Conservation (phyloP, 2,329 filamentous ascomycete species). For the Colletotrichum coccodes region DNA sequence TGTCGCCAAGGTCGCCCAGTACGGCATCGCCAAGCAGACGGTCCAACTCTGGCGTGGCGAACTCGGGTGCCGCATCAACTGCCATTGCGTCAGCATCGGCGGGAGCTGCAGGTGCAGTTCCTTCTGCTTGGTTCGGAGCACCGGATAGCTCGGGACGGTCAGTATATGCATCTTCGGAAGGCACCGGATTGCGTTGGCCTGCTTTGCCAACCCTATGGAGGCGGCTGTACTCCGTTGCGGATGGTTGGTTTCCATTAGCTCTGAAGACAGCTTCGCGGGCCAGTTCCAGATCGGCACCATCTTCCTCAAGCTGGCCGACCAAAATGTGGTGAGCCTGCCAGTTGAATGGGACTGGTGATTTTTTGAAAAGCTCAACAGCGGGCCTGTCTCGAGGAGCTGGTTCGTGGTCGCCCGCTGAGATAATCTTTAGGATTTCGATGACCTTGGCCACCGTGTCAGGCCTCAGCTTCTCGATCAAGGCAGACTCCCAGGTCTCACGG, state of each 20-base stretch:
- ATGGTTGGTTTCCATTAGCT: slow-evolving; percentile 72
- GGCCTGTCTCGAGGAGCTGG: slow-evolving; percentile 47
- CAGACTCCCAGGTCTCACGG: slow-evolving; percentile 84
- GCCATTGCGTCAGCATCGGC: slow-evolving; percentile 42
- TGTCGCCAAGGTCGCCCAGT: slow-evolving; percentile 36
- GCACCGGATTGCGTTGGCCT: slow-evolving; percentile 74
- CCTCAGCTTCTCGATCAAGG: slow-evolving; percentile 83
- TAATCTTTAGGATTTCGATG: slow-evolving; percentile 83
- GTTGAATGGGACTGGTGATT: slow-evolving; percentile 54
- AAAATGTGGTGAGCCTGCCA: slow-evolving; percentile 48
- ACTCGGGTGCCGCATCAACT: slow-evolving; percentile 40
- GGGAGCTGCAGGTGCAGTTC: slow-evolving; percentile 18
- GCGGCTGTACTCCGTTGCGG: slow-evolving; percentile 79
- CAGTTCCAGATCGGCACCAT: slow-evolving; percentile 68
- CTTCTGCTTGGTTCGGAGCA: slow-evolving; percentile 37
- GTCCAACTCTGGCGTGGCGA: slow-evolving; percentile 37
- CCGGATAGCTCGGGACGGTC: slow-evolving; percentile 37
- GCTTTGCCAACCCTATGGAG: slow-evolving; percentile 67
- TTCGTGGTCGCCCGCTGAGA: slow-evolving; percentile 83
- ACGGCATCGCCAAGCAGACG: slow-evolving; percentile 37
- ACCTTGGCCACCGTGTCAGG: slow-evolving; percentile 81
- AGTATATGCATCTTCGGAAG: slow-evolving; percentile 63
- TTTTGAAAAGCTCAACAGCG: slow-evolving; percentile 54
- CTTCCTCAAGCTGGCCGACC: slow-evolving; percentile 47
- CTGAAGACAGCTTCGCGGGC: slow-evolving; percentile 85